Conservation (phyloP, 2,329 filamentous ascomycete genomes). For the Aaosphaeria arxii region DNA sequence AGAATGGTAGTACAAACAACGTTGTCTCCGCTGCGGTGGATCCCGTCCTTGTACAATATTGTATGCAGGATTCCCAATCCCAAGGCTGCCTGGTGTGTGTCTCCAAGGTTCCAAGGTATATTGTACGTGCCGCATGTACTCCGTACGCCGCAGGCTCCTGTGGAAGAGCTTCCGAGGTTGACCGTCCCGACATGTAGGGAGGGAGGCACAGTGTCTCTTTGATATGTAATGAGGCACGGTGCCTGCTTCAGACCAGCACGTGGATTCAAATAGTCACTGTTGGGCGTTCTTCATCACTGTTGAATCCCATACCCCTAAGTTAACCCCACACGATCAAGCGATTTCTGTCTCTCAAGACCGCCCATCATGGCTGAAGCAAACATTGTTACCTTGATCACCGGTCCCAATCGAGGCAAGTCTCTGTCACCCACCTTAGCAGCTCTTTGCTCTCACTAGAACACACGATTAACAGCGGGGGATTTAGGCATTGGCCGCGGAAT, state of each 20-base stretch:
- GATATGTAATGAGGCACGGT: neutral
- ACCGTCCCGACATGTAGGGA: neutral
- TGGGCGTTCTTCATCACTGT: too few relatives aligned
- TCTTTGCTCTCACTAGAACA: neutral
- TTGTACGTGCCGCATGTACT: too few relatives aligned
- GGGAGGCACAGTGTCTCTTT: neutral
- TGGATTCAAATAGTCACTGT: neutral
- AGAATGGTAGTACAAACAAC: too few relatives aligned
- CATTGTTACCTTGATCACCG: conserved; percentile 4
- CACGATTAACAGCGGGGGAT: neutral
- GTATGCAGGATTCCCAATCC: too few relatives aligned
- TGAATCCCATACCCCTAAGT: too few relatives aligned
- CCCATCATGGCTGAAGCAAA: conserved; percentile 1
- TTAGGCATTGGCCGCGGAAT: conserved; percentile 3
- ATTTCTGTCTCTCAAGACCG: neutral
- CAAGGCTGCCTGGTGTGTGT: too few relatives aligned
- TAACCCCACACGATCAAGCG: too few relatives aligned
- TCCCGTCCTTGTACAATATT: too few relatives aligned
- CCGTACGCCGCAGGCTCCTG: too few relatives aligned
- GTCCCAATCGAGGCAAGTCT: conserved; percentile 2
- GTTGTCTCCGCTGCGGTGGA: too few relatives aligned
- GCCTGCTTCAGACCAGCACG: neutral
- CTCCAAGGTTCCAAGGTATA: too few relatives aligned
- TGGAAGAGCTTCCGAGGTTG: too few relatives aligned
- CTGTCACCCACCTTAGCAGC: neutral